Conservation (phyloP, 2,329 filamentous ascomycete genomes). For the Chaetomium sp. region DNA sequence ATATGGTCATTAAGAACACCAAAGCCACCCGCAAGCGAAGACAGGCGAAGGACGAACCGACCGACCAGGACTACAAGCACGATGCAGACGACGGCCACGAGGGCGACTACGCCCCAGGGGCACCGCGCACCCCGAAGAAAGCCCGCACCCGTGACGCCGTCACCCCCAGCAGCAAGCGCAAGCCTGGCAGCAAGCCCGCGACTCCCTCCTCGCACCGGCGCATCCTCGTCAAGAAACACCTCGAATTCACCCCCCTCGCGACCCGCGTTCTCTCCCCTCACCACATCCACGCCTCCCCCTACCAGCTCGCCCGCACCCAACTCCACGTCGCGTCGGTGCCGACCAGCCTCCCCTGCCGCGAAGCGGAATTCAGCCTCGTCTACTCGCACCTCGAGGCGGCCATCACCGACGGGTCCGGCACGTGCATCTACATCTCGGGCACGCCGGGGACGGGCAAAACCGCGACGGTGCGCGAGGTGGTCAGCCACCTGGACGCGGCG, state of each 20-base stretch:
- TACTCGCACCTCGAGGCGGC: conserved; percentile 93
- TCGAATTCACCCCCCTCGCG: conserved; percentile 94
- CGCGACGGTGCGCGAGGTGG: conserved; percentile 93
- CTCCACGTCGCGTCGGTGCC: conserved; percentile 95
- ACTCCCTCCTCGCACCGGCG: conserved; percentile 49
- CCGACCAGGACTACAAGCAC: conserved; percentile 40
- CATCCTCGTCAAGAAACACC: conserved; percentile 77
- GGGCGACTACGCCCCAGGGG: conserved; percentile 43
- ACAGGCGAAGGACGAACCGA: conserved; percentile 35
- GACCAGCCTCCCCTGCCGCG: conserved; percentile 83
- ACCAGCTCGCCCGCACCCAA: conserved; percentile 83
- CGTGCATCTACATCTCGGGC: conserved; percentile 99
- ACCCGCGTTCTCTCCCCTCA: conserved; percentile 79
- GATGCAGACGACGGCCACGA: conserved; percentile 39
- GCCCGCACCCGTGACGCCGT: conserved; percentile 39
- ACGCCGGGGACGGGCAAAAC: conserved; percentile 98
- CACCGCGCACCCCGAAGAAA: conserved; percentile 42
- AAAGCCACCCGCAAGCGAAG: conserved; percentile 64
- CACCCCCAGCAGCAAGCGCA: conserved; percentile 56
- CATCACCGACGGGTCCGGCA: conserved; percentile 88
- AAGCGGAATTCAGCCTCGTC: conserved; percentile 87
- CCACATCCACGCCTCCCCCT: conserved; percentile 78
- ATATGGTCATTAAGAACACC: conserved; percentile 69
- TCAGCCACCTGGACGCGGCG: conserved; percentile 83
- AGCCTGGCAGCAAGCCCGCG: conserved; percentile 49